A percentile compares a stretch with the other conserved stretches of the same genome.
Evolutionary conservation across 164 flowering plant species (phyloP).

Genomic region (Buxus sempervirens): DNA sequence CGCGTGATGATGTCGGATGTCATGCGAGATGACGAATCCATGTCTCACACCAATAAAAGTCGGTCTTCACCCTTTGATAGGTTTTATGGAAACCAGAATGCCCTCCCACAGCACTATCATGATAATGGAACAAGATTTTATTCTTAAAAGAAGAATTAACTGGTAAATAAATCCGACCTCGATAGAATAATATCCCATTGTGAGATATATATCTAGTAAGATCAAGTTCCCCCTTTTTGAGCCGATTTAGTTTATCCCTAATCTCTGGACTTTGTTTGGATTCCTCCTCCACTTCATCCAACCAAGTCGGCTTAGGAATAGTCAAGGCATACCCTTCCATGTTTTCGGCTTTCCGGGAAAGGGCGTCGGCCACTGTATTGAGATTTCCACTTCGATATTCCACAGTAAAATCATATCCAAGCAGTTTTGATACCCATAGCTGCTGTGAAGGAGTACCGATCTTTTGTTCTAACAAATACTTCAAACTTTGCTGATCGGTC

Average conservation of each 20-base stretch:
- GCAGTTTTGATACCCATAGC: slow-evolving; percentile 4
- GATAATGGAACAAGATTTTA: not conserved
- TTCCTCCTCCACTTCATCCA: not conserved
- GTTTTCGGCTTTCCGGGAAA: not conserved
- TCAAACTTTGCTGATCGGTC: slow-evolving; percentile 10
- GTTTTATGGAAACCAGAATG: not conserved
- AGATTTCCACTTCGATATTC: not conserved
- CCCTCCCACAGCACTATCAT: not conserved
- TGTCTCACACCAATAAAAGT: too few species aligned
- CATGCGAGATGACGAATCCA: too few species aligned
- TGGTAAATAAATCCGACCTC: not conserved
- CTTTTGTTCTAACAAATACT: slow-evolving; percentile 1
- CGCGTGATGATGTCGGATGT: too few species aligned
- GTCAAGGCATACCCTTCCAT: too few species aligned
- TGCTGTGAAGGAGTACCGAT: not conserved
- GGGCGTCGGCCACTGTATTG: slow-evolving; percentile 5
- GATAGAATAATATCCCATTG: not conserved
- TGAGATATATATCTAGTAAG: not conserved
- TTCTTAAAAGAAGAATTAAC: not conserved
- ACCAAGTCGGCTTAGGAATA: not conserved
- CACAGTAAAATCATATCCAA: not conserved
- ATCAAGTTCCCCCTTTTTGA: not conserved
- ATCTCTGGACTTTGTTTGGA: not conserved
- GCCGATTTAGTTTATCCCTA: not conserved
- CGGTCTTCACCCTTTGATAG: not conserved